These are phyloP conservation scores for Starmerella sirachaensis DNA, from an alignment of 805 yeast species.

Conservation along the genomic window DNA sequence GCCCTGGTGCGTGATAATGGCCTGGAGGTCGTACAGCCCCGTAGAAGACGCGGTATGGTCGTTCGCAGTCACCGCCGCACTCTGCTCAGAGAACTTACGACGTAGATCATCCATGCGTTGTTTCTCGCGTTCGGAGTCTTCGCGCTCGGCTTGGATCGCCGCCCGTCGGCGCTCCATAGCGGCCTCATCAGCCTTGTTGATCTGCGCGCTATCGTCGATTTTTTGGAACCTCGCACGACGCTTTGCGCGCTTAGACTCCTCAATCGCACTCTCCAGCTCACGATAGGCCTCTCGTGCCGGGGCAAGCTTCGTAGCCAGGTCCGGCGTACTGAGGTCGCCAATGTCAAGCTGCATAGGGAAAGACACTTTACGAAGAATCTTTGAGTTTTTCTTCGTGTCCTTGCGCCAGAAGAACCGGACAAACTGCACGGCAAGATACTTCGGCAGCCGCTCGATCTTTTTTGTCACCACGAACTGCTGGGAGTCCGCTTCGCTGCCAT, in stretches of 20 bases:
- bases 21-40: constrained; percentile 69
- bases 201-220: constrained; percentile 31
- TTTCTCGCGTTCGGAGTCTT: constrained; percentile 13
- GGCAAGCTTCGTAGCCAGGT: constrained; percentile 52
- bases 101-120: constrained; percentile 21
- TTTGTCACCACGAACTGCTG: constrained; percentile 46
- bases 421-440: constrained; percentile 77
- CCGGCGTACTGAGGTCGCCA: constrained; percentile 74
- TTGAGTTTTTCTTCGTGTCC: constrained; percentile 80
- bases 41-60: constrained; percentile 67
- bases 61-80: constrained; percentile 34
- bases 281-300: constrained; percentile 67
- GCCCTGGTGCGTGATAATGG: constrained; percentile 87
- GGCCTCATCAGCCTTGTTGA: constrained; percentile 16
- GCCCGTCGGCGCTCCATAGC: constrained; percentile 15
- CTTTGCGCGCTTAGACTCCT: constrained; percentile 59
- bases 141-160: constrained; percentile 17
- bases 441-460: constrained; percentile 67
- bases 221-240: constrained; percentile 43
- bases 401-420: constrained; percentile 95
- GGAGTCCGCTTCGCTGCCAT: constrained; percentile 62
- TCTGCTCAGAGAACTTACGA: constrained; percentile 23
- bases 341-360: constrained; percentile 90
- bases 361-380: constrained; percentile 83
- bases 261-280: constrained; percentile 59